Conservation (phyloP, 2,329 filamentous ascomycete genomes). For the Colletotrichum spaethianum region DNA sequence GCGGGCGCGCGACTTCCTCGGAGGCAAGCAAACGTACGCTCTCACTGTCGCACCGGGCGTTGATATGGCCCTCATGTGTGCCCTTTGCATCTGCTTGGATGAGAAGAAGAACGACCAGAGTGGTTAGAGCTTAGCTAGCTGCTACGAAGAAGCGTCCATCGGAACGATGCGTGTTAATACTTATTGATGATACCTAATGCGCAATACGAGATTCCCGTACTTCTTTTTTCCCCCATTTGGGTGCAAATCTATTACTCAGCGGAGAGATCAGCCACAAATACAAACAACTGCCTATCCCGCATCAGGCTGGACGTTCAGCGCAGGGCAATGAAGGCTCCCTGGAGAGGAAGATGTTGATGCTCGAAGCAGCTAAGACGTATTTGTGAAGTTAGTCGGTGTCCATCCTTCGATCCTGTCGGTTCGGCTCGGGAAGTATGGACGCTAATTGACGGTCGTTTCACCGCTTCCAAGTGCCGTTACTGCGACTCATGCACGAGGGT, state of each 20-base stretch:
- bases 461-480: background rate
- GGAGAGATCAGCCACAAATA: no score
- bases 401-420: background rate
- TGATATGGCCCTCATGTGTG: slow-evolving; percentile 76
- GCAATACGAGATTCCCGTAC: background rate
- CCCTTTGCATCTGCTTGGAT: slow-evolving; percentile 78
- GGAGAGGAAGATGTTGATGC: no score
- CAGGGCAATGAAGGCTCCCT: background rate
- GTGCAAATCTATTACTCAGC: no score
- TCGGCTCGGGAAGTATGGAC: slow-evolving; percentile 6
- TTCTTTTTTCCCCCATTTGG: background rate
- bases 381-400: no score
- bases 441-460: background rate
- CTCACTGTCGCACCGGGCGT: slow-evolving; percentile 75
- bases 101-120: slow-evolving; percentile 67
- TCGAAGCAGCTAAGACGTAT: background rate
- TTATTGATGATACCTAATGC: background rate
- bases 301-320: background rate
- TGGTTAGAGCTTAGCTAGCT: background rate
- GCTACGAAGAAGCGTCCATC: background rate
- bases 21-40: slow-evolving; percentile 75
- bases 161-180: no score
- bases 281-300: background rate
- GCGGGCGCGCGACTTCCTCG: slow-evolving; percentile 70
- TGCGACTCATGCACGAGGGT: background rate